A percentile compares a stretch with the other conserved stretches of the same genome.
phyloP scores from a whole-genome alignment of 2,329 filamentous ascomycete genomes.

The Fusarium cicatricum region DNA sequence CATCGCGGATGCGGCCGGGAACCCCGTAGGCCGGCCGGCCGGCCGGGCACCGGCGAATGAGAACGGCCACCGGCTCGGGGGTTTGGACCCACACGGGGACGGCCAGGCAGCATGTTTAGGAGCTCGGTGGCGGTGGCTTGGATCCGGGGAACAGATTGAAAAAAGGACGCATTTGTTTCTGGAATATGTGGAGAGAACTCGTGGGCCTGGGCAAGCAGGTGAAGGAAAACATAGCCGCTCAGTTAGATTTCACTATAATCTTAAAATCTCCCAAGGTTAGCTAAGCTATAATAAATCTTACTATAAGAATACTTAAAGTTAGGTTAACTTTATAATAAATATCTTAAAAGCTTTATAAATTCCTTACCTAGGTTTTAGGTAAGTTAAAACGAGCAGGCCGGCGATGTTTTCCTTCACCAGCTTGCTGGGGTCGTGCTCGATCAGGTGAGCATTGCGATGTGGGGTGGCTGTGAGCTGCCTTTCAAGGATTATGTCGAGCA shows the following conservation, averaged over 20 bases:
- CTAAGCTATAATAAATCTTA: too few species aligned
- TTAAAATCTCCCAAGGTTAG: too few species aligned
- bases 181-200: constrained; percentile 9
- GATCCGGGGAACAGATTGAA: constrained; percentile 20
- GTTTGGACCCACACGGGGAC: constrained; percentile 22
- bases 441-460: not conserved
- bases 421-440: not conserved
- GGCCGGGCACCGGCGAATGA: constrained; percentile 30
- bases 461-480: constrained; percentile 12
- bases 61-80: not conserved
- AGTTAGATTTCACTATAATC: too few species aligned
- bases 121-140: constrained; percentile 35
- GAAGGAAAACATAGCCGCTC: too few species aligned
- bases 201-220: too few species aligned
- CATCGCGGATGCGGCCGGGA: constrained; percentile 6
- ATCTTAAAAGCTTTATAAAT: too few species aligned
- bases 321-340: too few species aligned
- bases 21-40: constrained; percentile 9
- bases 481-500: constrained; percentile 30
- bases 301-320: too few species aligned
- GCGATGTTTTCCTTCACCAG: too few species aligned
- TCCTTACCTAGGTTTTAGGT: too few species aligned
- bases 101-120: constrained; percentile 23
- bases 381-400: too few species aligned
- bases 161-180: constrained; percentile 2